These are phyloP conservation scores for Eutrema salsugineum DNA, from an alignment of 441 rosid species.

Conservation along the genomic window DNA sequence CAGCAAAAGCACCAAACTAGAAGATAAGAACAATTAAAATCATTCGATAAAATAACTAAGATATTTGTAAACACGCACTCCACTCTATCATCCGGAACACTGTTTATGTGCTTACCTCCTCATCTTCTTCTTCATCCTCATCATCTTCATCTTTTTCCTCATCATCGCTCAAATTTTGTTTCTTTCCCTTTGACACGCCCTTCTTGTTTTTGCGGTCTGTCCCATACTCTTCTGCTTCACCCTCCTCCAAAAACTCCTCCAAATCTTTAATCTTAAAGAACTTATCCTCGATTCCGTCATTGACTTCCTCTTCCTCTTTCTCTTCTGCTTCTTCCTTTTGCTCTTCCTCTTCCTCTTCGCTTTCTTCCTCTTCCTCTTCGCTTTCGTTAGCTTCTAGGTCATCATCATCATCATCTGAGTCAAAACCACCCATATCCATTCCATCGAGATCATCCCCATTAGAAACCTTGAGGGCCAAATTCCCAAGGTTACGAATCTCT, in stretches of 20 bases:
- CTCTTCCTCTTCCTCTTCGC: slow-evolving; percentile 13
- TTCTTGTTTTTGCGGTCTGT: slow-evolving; percentile 34
- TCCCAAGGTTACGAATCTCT: slow-evolving; percentile 40
- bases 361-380: slow-evolving; percentile 23
- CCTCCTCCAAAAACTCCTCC: slow-evolving; percentile 67
- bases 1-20: slow-evolving; percentile 58
- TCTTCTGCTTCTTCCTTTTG: slow-evolving; percentile 16
- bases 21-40: slow-evolving; percentile 9
- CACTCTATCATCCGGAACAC: neutral
- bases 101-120: slow-evolving; percentile 24
- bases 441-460: slow-evolving; percentile 26
- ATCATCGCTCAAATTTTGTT: slow-evolving; percentile 26
- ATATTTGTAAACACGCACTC: neutral
- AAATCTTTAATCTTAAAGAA: slow-evolving; percentile 80
- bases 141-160: slow-evolving; percentile 36
- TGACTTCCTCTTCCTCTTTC: slow-evolving; percentile 13
- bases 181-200: slow-evolving; percentile 24
- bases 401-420: slow-evolving; percentile 24
- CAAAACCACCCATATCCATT: slow-evolving; percentile 34
- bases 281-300: slow-evolving; percentile 66
- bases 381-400: slow-evolving; percentile 28
- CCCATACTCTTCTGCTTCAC: slow-evolving; percentile 80
- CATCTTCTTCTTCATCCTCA: slow-evolving; percentile 30
- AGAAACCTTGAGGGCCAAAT: slow-evolving; percentile 17
- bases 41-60: neutral